Evolutionary conservation across 1,284 basidiomycete species (phyloP), one percentile per base, ranked within the genome.

Genomic region (Apiotrichum domesticum): DNA sequence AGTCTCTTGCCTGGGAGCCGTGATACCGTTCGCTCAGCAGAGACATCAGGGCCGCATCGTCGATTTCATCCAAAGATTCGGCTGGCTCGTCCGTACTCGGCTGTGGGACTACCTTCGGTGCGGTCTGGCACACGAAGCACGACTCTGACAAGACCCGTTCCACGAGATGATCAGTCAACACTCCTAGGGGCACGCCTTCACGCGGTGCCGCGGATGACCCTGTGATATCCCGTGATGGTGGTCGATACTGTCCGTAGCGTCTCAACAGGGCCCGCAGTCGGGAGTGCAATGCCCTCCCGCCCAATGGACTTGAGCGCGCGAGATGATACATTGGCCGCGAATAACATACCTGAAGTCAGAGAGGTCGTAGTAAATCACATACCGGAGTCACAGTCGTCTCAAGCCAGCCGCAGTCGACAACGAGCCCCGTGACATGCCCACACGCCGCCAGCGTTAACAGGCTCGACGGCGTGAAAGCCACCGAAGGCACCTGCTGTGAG

Each of bases 381-480:
- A 95, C 94, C 0, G 95, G 92, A 43, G 95, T 81, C 7, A 86
- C 84, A 3, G 86, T 87, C 0, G 92, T 87, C 74, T 98, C 93
- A 1, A 95, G 81, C 71, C 94, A 86, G 0, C 95, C 96, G 62
- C 86, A 86, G 66, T 98, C 93, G 2, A 98, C 79, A 0, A 98
- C 94, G 6, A 98, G 82, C 1, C 94, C 95, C 0, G 91, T 93
- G 63, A 92, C 87, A 57, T 88, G 80, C 4, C 96, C 95, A 2
- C 86, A 84, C 1, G 92, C 86, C 55, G 96, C 80, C 13, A 98
- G 78, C 0, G 90, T 83, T 9, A 96, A 81, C 1, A 98, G 77
- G 65, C 90, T 89, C 56, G 90, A 87, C 7, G 89, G 87, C 0
- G 88, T 87, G 75, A 98, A 98, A 1, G 91, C 93, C 60, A 98